Base-by-base conservation (phyloP, 75 land plant species). In the Sequoia sempervirens region DNA sequence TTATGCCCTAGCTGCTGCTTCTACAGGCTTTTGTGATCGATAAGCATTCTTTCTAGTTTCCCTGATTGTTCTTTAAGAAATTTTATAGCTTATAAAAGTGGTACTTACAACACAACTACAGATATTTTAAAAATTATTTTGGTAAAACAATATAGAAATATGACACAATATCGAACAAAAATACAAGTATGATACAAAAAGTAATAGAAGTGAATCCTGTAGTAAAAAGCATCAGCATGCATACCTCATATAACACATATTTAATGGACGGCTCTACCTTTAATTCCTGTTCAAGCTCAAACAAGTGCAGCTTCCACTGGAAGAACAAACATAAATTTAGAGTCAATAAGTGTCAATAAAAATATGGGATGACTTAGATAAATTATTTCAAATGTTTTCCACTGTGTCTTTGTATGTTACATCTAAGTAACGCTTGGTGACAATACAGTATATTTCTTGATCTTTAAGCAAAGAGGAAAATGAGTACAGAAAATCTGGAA, bases 301-400 rank as follows among this genome's bases (percentile, higher is more conserved):
- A 93, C 74, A 97, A 85, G 81, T 97, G 99, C 84, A 90, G 92
- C 85, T 97, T 96, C 99, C 99, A 97, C 99, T 97, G 94, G 30
- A 84, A 64, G 46, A 81, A 76, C 83, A 73, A 75, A 61, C 26
- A 45, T 28, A 69, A 76, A 41, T 76, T 20, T n/a, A 52, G 37
- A 50, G 68, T 56, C 66, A 81, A 54, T 34, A 52, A 34, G 20
- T 81, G 68, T 56, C 66, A 52, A 54, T 34, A 52, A 81, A 5
- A 20, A 18, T 12, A 47, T 40, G 20, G 70, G 58, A 81, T 81
- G 7, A 50, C 9, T n/a, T 34, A 34, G 30, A 12, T 13, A 45
- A 46, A 17, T 47, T 28, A 46, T 40, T 52, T 5, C 3, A 47
- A 17, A 74, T 74, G 76, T 72, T 32, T 72, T 61, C 66, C 66